Evolutionary conservation across 257 asterid species (phyloP).

Genomic region (Solanum chilense): DNA sequence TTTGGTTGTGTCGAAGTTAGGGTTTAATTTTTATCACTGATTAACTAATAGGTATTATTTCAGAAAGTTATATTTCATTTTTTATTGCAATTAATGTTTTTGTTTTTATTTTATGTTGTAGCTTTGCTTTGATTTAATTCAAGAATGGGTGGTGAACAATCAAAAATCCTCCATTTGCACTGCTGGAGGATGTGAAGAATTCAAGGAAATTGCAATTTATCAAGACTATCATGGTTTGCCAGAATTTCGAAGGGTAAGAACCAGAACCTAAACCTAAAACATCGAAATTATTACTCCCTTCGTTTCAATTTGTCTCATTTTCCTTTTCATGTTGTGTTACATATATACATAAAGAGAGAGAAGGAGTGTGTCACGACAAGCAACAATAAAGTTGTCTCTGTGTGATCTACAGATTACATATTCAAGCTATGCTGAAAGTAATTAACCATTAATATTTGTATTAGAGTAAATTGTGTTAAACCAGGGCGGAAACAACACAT

Average conservation of each 20-base stretch:
- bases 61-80: too few species aligned
- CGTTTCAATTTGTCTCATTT: neutral
- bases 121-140: slow-evolving; percentile 8
- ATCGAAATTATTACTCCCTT: neutral
- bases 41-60: too few species aligned
- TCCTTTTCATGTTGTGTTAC: neutral
- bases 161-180: slow-evolving; percentile 7
- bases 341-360: too few species aligned
- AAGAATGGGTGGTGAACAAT: slow-evolving; percentile 6
- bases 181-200: neutral
- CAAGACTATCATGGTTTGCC: slow-evolving; percentile 10
- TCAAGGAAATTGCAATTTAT: slow-evolving; percentile 2
- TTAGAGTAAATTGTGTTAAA: neutral
- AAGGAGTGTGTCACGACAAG: neutral
- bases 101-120: neutral
- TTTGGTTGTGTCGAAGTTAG: neutral
- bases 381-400: fast-evolving
- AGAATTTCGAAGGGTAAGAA: slow-evolving; percentile 2
- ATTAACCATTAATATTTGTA: neutral
- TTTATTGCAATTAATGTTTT: neutral
- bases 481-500: too few species aligned
- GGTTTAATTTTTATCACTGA: neutral
- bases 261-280: neutral
- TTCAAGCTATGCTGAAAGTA: neutral
- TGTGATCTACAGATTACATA: fast-evolving